Conservation (phyloP, 2,329 filamentous ascomycete genomes). For the Aureobasidium melanogenum region DNA sequence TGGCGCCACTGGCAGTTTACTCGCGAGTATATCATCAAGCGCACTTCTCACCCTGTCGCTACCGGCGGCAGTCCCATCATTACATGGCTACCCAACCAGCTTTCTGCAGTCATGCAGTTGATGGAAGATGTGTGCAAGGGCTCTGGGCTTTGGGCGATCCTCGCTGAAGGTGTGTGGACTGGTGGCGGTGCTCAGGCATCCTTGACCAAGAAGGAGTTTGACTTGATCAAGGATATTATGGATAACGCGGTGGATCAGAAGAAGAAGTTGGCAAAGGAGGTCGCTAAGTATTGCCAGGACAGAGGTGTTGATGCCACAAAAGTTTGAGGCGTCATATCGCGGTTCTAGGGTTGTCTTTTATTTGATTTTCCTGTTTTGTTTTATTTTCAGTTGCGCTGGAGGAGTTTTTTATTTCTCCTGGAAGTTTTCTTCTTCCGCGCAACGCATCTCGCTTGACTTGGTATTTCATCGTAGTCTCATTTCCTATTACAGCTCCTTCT, state of each 20-base stretch:
- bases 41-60: conserved; percentile 65
- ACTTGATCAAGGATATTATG: conserved; percentile 32
- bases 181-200: conserved; percentile 9
- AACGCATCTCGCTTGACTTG: too few relatives aligned
- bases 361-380: too few relatives aligned
- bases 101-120: conserved; percentile 62
- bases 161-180: conserved; percentile 30
- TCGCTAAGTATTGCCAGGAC: conserved; percentile 15
- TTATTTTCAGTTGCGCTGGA: background rate
- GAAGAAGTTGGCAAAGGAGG: conserved; percentile 13
- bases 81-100: conserved; percentile 76
- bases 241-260: conserved; percentile 20
- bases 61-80: conserved; percentile 77
- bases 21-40: conserved; percentile 74
- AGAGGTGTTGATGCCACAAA: conserved; percentile 8
- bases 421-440: too few relatives aligned
- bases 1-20: conserved; percentile 85
- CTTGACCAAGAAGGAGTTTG: conserved; percentile 13
- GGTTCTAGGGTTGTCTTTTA: background rate
- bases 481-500: too few relatives aligned
- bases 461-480: too few relatives aligned
- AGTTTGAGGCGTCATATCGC: background rate
- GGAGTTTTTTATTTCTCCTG: background rate
- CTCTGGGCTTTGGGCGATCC: conserved; percentile 36
- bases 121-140: conserved; percentile 53